phyloP scores from a whole-genome alignment of 2,329 filamentous ascomycete genomes.

The Aspergillus novoparasiticus region DNA sequence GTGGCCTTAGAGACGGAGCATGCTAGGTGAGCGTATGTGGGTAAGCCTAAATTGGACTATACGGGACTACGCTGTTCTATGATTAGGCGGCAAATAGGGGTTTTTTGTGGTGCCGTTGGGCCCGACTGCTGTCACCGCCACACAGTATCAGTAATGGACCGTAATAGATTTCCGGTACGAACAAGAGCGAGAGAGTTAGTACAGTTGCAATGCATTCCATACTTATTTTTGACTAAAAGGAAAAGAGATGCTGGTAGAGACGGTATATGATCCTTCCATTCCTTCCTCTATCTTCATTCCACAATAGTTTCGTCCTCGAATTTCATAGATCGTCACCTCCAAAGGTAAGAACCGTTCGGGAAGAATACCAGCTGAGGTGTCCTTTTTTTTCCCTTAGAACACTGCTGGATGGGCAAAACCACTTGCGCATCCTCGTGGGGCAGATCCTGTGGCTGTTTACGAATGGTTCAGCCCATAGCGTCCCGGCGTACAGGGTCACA shows the following conservation, averaged over 20 bases:
- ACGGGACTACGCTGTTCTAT: slow-evolving; percentile 24
- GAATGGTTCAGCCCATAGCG: slow-evolving; percentile 20
- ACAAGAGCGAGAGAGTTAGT: neutral
- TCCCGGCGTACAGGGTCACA: slow-evolving; percentile 21
- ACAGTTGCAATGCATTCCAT: neutral
- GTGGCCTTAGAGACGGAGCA: slow-evolving; percentile 9
- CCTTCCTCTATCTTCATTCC: neutral
- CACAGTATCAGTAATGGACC: slow-evolving; percentile 1
- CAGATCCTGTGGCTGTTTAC: slow-evolving; percentile 15
- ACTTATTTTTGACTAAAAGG: neutral
- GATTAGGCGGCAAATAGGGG: slow-evolving; percentile 19
- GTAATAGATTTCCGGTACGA: neutral
- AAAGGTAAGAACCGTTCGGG: neutral
- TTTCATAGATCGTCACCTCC: neutral
- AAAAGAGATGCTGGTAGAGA: neutral
- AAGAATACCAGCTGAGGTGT: slow-evolving; percentile 3
- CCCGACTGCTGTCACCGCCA: slow-evolving; percentile 24
- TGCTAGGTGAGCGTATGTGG: slow-evolving; percentile 1
- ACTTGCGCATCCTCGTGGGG: slow-evolving; percentile 29
- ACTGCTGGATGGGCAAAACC: slow-evolving; percentile 21
- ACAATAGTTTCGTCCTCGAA: neutral
- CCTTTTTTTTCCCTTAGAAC: neutral
- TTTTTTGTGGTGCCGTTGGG: slow-evolving; percentile 16
- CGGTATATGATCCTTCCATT: neutral
- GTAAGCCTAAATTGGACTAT: slow-evolving; percentile 8